These are phyloP conservation scores for Penicillium sp. DNA, from an alignment of 2,329 filamentous ascomycete species.

Conservation along the genomic window DNA sequence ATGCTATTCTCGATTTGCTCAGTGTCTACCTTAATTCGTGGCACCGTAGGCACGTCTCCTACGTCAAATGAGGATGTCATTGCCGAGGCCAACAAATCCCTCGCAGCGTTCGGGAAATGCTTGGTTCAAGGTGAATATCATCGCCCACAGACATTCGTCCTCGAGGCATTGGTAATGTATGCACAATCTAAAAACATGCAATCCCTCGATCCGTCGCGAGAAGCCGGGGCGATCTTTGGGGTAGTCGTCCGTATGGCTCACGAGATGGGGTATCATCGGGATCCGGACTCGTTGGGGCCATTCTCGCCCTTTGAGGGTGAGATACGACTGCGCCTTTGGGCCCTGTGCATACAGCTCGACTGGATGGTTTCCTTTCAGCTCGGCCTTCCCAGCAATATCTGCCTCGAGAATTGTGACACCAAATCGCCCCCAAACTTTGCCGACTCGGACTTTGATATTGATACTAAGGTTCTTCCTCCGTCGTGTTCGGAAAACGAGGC, in stretches of 20 bases:
- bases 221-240: background rate
- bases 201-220: background rate
- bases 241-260: background rate
- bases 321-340: background rate
- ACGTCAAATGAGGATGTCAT: background rate
- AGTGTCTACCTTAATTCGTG: background rate
- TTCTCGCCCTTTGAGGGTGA: background rate
- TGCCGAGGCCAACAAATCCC: background rate
- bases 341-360: background rate
- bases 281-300: background rate
- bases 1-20: background rate
- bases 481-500: background rate
- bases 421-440: background rate
- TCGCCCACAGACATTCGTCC: background rate
- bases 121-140: background rate
- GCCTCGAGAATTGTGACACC: background rate
- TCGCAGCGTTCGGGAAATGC: background rate
- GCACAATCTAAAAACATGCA: background rate
- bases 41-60: background rate
- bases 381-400: background rate
- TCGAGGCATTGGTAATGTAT: background rate
- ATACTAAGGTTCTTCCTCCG: background rate
- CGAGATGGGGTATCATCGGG: background rate
- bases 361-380: background rate
- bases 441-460: background rate